These are phyloP conservation scores for Exophiala aquamarina DNA, from an alignment of 2,329 filamentous ascomycete species.

Conservation along the genomic window DNA sequence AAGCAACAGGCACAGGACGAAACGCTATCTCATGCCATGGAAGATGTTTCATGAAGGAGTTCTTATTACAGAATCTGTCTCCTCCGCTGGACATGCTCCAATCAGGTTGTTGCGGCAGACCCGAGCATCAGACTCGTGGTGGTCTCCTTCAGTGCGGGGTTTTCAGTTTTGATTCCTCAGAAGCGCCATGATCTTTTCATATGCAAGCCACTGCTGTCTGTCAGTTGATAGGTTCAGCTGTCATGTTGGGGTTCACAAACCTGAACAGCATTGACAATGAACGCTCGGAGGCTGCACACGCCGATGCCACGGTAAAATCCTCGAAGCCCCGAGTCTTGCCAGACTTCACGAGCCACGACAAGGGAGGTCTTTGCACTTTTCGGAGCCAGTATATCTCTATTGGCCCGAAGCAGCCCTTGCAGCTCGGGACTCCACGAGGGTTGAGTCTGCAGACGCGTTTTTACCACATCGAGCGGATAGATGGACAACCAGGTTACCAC, in stretches of 20 bases:
- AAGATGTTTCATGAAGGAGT: slow-evolving; percentile 13
- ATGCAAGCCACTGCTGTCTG: slow-evolving; percentile 71
- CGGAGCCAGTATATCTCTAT: slow-evolving; percentile 23
- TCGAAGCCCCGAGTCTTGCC: slow-evolving; percentile 59
- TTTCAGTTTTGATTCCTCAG: slow-evolving; percentile 9
- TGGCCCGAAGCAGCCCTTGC: slow-evolving; percentile 24
- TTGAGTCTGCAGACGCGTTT: slow-evolving; percentile 87
- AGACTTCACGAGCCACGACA: slow-evolving; percentile 65
- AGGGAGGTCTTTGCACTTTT: slow-evolving; percentile 50
- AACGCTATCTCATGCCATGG: slow-evolving; percentile 12
- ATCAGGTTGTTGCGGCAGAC: too few species aligned
- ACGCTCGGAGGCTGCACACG: slow-evolving; percentile 81
- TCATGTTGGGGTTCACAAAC: slow-evolving; percentile 34
- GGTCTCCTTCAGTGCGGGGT: not conserved
- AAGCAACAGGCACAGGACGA: slow-evolving; percentile 2
- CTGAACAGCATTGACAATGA: slow-evolving; percentile 88
- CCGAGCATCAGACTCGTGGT: too few species aligned
- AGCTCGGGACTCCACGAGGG: slow-evolving; percentile 30
- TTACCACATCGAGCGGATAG: slow-evolving; percentile 89
- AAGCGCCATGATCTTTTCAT: slow-evolving; percentile 77
- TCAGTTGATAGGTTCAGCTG: slow-evolving; percentile 6
- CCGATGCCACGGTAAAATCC: slow-evolving; percentile 74
- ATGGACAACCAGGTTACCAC: slow-evolving; percentile 86
- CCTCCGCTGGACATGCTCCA: not conserved
- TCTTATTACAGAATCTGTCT: too few species aligned